Evolutionary conservation across 2,329 filamentous ascomycete genomes (phyloP), one percentile per base, ranked within the genome.

Genomic region (Seiridium unicorne): DNA sequence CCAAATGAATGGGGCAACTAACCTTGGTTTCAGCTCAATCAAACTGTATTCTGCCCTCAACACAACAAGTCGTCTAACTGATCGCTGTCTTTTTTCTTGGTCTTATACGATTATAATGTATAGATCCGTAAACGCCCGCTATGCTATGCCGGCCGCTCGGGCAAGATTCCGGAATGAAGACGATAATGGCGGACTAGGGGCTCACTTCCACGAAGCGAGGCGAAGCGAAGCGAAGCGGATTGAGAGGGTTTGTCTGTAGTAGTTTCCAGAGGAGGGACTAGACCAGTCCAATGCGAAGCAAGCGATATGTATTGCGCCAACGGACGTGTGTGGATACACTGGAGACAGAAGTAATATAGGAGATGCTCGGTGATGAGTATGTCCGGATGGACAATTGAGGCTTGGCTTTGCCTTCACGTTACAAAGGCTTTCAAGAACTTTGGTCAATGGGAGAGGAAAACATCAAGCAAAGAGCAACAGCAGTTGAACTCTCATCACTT

Each of bases 51-150:
- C 13, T 49, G 47, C 18, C 18, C 18, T 26, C 18, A 26, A 26
- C 18, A 26, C 18, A 26, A 26, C 18, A 26, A 26, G 18, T 26
- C 18, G 18, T 26, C 18, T 26, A 26, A 26, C 18, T 26, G 18
- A 26, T 26, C 18, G 18, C 18, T 26, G 18, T 26, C 18, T 26
- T 26, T 26, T 26, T 26, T 18, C 44, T 46, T 46, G 44, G 26
- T 46, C 44, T 48, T 49, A 6, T 32, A 11, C 7, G 47, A 31
- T 13, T 26, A 6, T 10, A 32, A 32, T 26, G 47, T 32, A 26
- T 26, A 32, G 35, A 38, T 53, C 49, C 49, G 49, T 53, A 53
- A 53, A 36, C 49, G 49, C 49, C 49, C 49, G 49, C 49, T 18
- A 11, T 11, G 32, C 38, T 9, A n/a, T 53, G 32, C 49, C 49